phyloP scores from a whole-genome alignment of 2,329 filamentous ascomycete genomes.

The Aureobasidium sp. region DNA sequence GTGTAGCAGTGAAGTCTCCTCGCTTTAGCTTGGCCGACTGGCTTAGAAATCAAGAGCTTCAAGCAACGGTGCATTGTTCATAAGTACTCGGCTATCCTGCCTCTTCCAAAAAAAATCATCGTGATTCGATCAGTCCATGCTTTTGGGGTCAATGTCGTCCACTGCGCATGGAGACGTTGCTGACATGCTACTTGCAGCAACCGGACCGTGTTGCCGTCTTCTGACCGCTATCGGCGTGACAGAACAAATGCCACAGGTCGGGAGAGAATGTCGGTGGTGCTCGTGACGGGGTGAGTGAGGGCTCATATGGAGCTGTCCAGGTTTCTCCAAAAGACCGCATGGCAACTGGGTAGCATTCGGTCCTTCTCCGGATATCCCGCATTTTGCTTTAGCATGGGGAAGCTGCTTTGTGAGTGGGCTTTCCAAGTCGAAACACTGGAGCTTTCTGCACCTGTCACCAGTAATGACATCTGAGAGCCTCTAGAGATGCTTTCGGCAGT shows the following conservation, averaged over 20 bases:
- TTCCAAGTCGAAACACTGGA: neutral
- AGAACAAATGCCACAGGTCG: neutral
- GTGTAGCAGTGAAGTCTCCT: neutral
- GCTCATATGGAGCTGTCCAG: neutral
- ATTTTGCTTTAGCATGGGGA: neutral
- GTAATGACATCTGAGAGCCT: neutral
- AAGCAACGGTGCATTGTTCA: neutral
- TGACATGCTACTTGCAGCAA: neutral
- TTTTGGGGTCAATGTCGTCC: neutral
- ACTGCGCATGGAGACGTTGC: too few relatives aligned
- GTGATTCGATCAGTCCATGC: neutral
- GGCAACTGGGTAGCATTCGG: neutral
- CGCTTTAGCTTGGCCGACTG: neutral
- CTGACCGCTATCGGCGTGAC: neutral
- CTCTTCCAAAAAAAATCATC: neutral
- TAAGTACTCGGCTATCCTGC: neutral
- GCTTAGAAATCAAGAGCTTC: too few relatives aligned
- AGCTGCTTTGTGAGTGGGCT: neutral
- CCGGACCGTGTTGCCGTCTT: neutral
- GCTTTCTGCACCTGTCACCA: neutral
- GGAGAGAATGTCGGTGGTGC: neutral
- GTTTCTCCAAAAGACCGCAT: neutral
- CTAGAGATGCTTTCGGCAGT: neutral
- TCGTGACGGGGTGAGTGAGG: neutral
- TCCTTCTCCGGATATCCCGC: conserved; percentile 1